Conservation (phyloP, 257 asterid genomes). For the Paraleonurus japonicus region DNA sequence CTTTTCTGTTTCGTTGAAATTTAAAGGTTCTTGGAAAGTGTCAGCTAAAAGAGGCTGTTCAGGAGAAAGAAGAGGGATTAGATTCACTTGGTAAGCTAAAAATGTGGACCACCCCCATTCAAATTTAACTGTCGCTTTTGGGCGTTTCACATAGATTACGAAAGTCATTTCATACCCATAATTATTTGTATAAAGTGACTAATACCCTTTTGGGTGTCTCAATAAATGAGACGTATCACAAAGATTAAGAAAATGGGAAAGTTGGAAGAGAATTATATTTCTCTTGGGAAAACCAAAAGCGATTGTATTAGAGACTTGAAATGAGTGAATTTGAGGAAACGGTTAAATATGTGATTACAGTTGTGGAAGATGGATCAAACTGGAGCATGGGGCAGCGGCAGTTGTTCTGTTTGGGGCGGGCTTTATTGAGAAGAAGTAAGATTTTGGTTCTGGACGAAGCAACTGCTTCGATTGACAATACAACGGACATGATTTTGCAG, state of each 20-base stretch:
- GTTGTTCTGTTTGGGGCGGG: slow-evolving; percentile 85
- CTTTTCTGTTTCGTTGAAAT: slow-evolving; percentile 10
- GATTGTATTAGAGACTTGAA: neutral
- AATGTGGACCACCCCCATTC: too few species aligned
- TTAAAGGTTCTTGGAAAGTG: slow-evolving; percentile 77
- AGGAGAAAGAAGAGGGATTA: slow-evolving; percentile 75
- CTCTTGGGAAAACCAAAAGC: too few species aligned
- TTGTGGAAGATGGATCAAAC: slow-evolving; percentile 90
- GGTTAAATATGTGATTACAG: slow-evolving; percentile 35
- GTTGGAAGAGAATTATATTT: too few species aligned
- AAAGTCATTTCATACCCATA: too few species aligned
- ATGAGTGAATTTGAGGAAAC: neutral
- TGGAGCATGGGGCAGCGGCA: slow-evolving; percentile 99
- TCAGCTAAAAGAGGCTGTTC: slow-evolving; percentile 78
- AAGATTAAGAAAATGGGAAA: too few species aligned
- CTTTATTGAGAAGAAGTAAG: slow-evolving; percentile 76
- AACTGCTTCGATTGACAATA: slow-evolving; percentile 91
- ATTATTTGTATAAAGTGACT: too few species aligned
- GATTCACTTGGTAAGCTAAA: slow-evolving; percentile 69
- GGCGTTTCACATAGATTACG: too few species aligned
- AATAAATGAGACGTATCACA: too few species aligned
- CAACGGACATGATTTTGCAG: slow-evolving; percentile 86
- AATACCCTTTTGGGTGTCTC: too few species aligned
- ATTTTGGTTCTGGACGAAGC: slow-evolving; percentile 91
- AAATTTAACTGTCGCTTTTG: too few species aligned